Base-by-base conservation (phyloP, 805 yeast species). In the Starmerella etchellsii region DNA sequence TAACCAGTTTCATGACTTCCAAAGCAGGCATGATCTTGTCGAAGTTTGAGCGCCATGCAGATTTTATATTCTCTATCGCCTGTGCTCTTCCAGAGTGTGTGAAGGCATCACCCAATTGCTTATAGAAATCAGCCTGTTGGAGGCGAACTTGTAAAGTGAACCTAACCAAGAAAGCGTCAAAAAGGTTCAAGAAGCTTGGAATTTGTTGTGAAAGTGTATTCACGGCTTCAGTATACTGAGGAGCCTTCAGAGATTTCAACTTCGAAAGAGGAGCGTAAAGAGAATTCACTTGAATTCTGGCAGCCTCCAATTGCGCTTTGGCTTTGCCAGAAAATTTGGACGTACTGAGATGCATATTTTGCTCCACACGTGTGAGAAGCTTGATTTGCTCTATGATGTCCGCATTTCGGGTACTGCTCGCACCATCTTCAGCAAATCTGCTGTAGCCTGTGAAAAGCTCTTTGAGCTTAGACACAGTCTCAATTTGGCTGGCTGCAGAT, bases 71-170 rank as follows among this genome's bases (percentile, higher is more conserved):
- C 19, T 14, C 25, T 4, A 31, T 14, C 5, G 46, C 49, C 37
- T 48, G 43, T 22, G 56, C 45, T 18, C 43, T 50, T 7, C 44
- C 50, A 10, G 50, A 37, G 18, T 41, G 57, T 9, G 50, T 44
- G 41, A 56, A 55, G 32, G 50, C 51, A 21, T 31, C 36, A 16
- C 58, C 50, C 2, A 61, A 50, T 37, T 44, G 50, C 31, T 50
- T 46, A 18, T 31, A 41, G 40, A 33, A 44, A 19, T 30, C 41
- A 2, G 50, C 48, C 29, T 44, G 46, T 36, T 37, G 42, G 30
- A 40, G 32, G 16, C 46, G 39, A 14, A 48, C 20, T 34, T 48
- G 44, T 15, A 49, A 23, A 9, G 50, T 40, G 38, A 48, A 41
- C 3, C 52, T 32, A 15, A 46, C 40, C 25, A 49, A 25, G 24